These are phyloP conservation scores for Claviceps sp. DNA, from an alignment of 2,329 filamentous ascomycete genomes.

Conservation along the genomic window DNA sequence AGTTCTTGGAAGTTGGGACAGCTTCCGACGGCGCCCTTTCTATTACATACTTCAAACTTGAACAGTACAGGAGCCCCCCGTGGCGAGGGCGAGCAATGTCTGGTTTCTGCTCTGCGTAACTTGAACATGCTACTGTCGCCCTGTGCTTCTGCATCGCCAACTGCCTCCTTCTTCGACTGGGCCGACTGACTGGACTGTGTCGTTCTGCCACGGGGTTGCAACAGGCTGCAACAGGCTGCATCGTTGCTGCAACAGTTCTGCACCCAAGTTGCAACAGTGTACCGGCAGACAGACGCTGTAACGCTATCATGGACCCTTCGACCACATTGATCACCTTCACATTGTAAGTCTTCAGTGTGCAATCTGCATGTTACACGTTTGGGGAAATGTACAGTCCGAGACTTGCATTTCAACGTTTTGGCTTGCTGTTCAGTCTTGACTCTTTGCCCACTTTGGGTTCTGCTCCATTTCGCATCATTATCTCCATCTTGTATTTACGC, in stretches of 20 bases:
- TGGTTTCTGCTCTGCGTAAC: slow-evolving; percentile 4
- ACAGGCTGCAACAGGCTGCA: too few relatives aligned
- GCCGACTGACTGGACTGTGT: neutral
- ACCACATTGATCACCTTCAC: slow-evolving; percentile 58
- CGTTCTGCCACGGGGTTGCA: neutral
- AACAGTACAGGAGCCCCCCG: too few relatives aligned
- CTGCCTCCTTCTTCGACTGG: neutral
- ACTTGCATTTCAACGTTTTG: neutral
- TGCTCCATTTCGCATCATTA: neutral
- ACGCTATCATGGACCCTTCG: slow-evolving; percentile 37
- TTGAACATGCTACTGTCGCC: slow-evolving; percentile 7
- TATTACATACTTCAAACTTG: too few relatives aligned
- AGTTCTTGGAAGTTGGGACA: neutral
- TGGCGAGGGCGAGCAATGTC: too few relatives aligned
- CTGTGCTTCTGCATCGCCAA: slow-evolving; percentile 8
- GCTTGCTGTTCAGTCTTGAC: too few relatives aligned
- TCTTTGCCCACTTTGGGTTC: too few relatives aligned
- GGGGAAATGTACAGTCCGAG: too few relatives aligned
- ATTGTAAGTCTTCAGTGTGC: slow-evolving; percentile 35
- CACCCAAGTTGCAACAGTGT: too few relatives aligned
- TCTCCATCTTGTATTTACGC: neutral
- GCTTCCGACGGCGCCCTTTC: neutral
- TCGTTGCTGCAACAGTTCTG: too few relatives aligned
- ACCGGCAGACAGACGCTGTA: neutral
- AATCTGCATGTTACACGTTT: too few relatives aligned